These are phyloP conservation scores for Dacryopinax spathularia DNA, from an alignment of 768 basidiomycete genomes.

Conservation along the genomic window DNA sequence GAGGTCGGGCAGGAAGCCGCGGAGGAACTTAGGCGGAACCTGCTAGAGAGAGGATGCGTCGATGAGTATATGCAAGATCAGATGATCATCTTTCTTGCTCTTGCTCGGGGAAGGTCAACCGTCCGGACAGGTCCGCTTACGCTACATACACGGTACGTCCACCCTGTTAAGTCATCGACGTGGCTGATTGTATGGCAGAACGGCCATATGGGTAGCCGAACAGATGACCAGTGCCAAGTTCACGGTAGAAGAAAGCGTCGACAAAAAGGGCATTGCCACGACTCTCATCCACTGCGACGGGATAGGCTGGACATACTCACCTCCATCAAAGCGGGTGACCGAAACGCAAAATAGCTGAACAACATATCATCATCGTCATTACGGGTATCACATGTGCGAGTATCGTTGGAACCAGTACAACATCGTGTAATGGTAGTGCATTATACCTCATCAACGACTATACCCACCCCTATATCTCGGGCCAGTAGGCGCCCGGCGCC, in stretches of 20 bases:
- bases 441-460: neutral
- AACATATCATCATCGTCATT: neutral
- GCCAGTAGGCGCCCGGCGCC: neutral
- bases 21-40: constrained; percentile 38
- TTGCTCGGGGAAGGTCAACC: constrained; percentile 49
- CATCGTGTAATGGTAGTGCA: neutral
- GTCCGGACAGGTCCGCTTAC: constrained; percentile 44
- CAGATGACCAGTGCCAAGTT: constrained; percentile 56
- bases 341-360: neutral
- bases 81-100: constrained; percentile 60
- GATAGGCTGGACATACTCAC: constrained; percentile 28
- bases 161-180: neutral
- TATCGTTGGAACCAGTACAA: neutral
- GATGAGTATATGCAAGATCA: constrained; percentile 63
- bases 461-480: constrained; percentile 1
- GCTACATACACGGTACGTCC: constrained; percentile 48
- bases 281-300: constrained; percentile 45
- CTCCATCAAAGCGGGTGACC: neutral
- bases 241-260: constrained; percentile 31
- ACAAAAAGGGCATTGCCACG: constrained; percentile 22
- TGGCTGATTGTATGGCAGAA: constrained; percentile 20
- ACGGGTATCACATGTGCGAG: neutral
- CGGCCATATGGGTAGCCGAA: constrained; percentile 62
- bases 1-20: constrained; percentile 49
- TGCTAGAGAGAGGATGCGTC: constrained; percentile 54